Evolutionary conservation across 2,329 filamentous ascomycete species (phyloP), one percentile per base, ranked within the genome.

Genomic region (Phyllosticta citrichinensis): DNA sequence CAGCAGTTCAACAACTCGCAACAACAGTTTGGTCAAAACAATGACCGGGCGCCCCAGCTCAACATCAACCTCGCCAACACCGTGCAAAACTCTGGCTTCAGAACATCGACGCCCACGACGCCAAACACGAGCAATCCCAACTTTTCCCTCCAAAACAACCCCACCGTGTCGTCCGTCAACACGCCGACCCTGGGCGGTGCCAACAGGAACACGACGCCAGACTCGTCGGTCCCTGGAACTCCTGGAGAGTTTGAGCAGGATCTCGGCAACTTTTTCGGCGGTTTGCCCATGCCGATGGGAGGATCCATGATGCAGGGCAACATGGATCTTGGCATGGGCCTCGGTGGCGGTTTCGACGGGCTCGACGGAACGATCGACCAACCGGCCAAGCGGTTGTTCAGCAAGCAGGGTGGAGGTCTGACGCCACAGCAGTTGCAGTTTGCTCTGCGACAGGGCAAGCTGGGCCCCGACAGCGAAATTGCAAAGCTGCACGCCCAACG

Each of bases 161-260:
- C 93, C 17, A 97, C 92, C 1, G 93, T 97, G 19, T 99, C 94
- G 2, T 97, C 92, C 3, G 93, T 97, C 60, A 97, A 97, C 73
- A 97, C 93, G 0, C 93, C 93, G 0, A 96, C 92, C 0, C 81
- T 97, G 62, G 88, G 88, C 63, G 79, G 86, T 64, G 81, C 80
- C 57, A 79, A 81, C 61, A 81, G 84, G 52, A 73, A 79, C 74
- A 75, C 81, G 63, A 84, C 85, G 24, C 83, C 85, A 60, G 83
- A 87, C 73, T 86, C 85, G 5, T 88, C 86, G 52, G 80, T 83
- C 57, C 86, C 87, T 19, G 85, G 86, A 52, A 89, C 87, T 17
- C 87, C 87, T 6, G 82, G 83, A 20, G 87, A 91, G 67, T 81
- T 92, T 64, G 89, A 96, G 57, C 87, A 89, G 65, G 87, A 88